These are phyloP conservation scores for Isabelozyma rhagii DNA, from an alignment of 805 yeast genomes.

Conservation along the genomic window DNA sequence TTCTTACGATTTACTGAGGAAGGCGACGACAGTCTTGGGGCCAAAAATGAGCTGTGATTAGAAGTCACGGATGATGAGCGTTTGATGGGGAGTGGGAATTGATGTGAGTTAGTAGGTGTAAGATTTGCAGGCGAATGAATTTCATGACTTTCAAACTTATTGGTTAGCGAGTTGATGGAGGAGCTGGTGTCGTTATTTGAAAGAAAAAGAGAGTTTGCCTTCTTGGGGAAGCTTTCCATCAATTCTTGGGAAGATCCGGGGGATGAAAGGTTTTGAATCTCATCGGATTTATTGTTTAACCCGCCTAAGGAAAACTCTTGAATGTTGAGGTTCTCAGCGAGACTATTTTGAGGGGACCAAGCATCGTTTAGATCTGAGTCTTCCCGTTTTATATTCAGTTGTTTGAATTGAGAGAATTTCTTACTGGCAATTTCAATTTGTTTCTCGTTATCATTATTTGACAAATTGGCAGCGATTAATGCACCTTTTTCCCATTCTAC, in stretches of 20 bases:
- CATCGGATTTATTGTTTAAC: not conserved
- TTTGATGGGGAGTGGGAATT: not conserved
- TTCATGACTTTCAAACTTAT: slow-evolving; percentile 24
- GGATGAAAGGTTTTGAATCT: not conserved
- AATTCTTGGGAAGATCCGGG: slow-evolving; percentile 5
- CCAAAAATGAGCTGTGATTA: slow-evolving; percentile 7
- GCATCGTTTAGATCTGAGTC: not conserved
- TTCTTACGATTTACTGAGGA: slow-evolving; percentile 12
- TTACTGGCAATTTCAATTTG: slow-evolving; percentile 19
- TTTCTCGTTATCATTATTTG: slow-evolving; percentile 15
- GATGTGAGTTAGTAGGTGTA: slow-evolving; percentile 4
- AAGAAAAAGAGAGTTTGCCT: not conserved
- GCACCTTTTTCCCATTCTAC: slow-evolving; percentile 47
- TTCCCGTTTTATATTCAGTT: slow-evolving; percentile 1
- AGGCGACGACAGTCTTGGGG: slow-evolving; percentile 6
- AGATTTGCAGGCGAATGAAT: slow-evolving; percentile 16
- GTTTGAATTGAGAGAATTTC: slow-evolving; percentile 32
- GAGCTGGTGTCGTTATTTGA: slow-evolving; percentile 3
- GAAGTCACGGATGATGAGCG: not conserved
- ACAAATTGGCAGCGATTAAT: slow-evolving; percentile 35
- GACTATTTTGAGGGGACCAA: slow-evolving; percentile 3
- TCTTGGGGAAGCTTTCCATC: slow-evolving; percentile 2
- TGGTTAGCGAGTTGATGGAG: slow-evolving; percentile 23
- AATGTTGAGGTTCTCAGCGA: slow-evolving; percentile 10
- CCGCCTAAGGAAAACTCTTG: slow-evolving; percentile 13